Base-by-base conservation (phyloP, 2,329 filamentous ascomycete genomes). In the Xylaria sp. region DNA sequence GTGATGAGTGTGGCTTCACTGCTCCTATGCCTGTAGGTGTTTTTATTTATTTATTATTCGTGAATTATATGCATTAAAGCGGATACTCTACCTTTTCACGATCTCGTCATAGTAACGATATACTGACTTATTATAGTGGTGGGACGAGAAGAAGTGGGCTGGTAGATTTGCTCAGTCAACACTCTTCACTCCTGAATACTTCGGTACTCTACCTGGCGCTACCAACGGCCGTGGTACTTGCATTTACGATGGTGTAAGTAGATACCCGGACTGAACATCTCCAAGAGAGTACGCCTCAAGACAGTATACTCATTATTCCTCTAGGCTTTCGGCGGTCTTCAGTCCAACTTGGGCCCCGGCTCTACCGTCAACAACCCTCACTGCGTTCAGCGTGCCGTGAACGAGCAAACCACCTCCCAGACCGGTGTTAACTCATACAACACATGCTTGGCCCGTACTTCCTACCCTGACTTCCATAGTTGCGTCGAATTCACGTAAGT, bases 131-230 rank as follows among this genome's bases (percentile, higher is more conserved):
- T 46, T 1, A 52, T 42, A 66, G 57, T 75, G 73, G 73, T 75
- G 74, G 74, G 73, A 75, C 49, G 74, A 75, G 73, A 75, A 73
- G 68, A 71, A 71, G 57, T 74, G 74, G 67, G 71, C 74, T 38
- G 74, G 74, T 21, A 67, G 61, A 43, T 75, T 75, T 55, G 51
- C 65, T 47, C 63, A 70, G 57, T 65, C 72, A 2, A 70, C 70
- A 12, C 63, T 75, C 31, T 75, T 74, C 69, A 72, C 71, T 14
- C 17, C 43, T 38, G 46, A 68, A 47, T 74, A 72, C 66, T 75
- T 75, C 38, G 74, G 74, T 25, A 66, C 21, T 60, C 67, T 75
- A 23, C 68, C 72, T 51, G 63, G 58, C 15, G 23, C 70, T 25
- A 68, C 61, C 51, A 71, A 73, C 61, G 68, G 67, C 51, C 62